Base-by-base conservation (phyloP, 352 stramenopile species). In the Thalassiosira oceanica region DNA sequence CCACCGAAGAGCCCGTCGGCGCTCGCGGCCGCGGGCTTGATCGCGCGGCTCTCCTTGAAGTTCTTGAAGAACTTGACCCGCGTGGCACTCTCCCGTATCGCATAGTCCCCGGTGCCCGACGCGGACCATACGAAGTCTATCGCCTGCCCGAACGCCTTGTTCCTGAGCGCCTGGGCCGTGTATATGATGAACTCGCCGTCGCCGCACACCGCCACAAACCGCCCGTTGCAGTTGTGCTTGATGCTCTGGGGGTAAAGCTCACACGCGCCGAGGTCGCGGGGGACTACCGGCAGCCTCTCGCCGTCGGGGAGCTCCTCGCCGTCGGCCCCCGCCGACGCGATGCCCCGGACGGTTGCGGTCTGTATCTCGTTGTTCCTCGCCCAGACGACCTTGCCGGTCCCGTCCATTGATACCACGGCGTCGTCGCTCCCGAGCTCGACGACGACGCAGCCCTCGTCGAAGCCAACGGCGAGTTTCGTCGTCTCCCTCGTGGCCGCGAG, bases 131-230 rank as follows among this genome's bases (percentile, higher is more conserved):
- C 95, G 89, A 99, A 99, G 80, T 99, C 96, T 24, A 99, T 88
- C 0, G 93, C 96, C 29, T 94, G 89, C 31, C 97, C 97, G 72
- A 99, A 99, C 1, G 94, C 93, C 76, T 98, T 98, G 80, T 94
- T 94, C 51, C 89, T 51, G 15, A 94, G 75, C n/a, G 89, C 89
- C 84, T 98, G 94, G 5, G 95, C 94, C 18, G 97, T 99, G 86
- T 99, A 99, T 74, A 99, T 99, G 69, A 99, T 98, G 85, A 99
- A 99, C 86, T 99, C 97, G 35, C 96, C 96, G 83, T 99, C 97
- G 18, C 96, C 97, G 66, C 94, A 98, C 15, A 99, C 94, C 20
- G 97, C 92, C 27, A 99, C 90, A 80, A 98, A 99, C 42, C 96
- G 94, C 2, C 97, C 96, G 70, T 99, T 99, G 82, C 93, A 97